A percentile compares a stretch with the other conserved stretches of the same genome.
These are phyloP conservation scores for Cryptococcus deneoformans DNA, from an alignment of 1,284 basidiomycete genomes.

Conservation along the genomic window DNA sequence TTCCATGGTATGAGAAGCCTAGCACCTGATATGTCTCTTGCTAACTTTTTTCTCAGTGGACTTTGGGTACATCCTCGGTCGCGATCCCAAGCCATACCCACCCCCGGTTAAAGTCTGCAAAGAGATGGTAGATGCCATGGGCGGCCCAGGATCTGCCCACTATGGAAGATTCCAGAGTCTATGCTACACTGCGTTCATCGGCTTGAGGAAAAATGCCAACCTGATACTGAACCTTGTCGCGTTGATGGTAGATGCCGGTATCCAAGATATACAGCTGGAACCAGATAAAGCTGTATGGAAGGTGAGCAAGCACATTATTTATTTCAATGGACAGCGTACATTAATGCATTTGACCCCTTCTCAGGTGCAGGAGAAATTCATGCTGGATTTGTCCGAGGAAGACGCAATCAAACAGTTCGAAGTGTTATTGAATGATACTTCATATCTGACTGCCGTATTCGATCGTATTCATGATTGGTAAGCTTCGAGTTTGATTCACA, in stretches of 20 bases:
- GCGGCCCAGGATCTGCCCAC: constrained; percentile 85
- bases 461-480: constrained; percentile 72
- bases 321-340: not conserved
- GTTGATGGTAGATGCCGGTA: constrained; percentile 97
- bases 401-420: constrained; percentile 98
- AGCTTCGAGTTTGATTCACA: constrained; percentile 1
- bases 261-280: constrained; percentile 89
- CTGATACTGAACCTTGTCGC: constrained; percentile 94
- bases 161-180: constrained; percentile 94
- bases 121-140: constrained; percentile 99
- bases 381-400: constrained; percentile 88
- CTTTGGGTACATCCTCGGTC: constrained; percentile 97
- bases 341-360: constrained; percentile 49
- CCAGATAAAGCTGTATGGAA: constrained; percentile 61
- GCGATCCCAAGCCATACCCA: constrained; percentile 97
- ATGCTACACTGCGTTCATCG: constrained; percentile 94
- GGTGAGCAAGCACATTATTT: constrained; percentile 31
- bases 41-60: constrained; percentile 63
- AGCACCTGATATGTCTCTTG: not conserved
- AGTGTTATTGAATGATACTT: constrained; percentile 87
- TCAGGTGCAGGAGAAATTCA: constrained; percentile 96
- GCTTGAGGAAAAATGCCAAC: constrained; percentile 89
- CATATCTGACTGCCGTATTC: constrained; percentile 87
- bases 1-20: constrained; percentile 43
- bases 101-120: constrained; percentile 99